phyloP scores from a whole-genome alignment of 306 rosid species.

The Malus sieversii region DNA sequence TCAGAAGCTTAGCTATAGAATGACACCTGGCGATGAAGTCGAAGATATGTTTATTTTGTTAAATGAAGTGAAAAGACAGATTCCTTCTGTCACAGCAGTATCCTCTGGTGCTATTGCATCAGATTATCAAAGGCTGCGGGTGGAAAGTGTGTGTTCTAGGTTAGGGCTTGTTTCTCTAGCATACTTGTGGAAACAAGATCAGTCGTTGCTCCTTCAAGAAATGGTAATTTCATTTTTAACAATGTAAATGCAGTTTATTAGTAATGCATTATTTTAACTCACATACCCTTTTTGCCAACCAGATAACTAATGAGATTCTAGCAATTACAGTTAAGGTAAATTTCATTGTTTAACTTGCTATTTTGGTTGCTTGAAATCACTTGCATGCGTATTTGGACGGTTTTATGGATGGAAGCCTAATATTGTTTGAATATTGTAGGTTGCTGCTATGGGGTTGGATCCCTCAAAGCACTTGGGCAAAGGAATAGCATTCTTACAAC shows the following conservation, averaged over 20 bases:
- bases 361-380: not conserved
- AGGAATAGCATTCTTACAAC: constrained; percentile 57
- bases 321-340: constrained; percentile 90
- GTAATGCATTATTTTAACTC: constrained; percentile 4
- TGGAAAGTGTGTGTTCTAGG: constrained; percentile 97
- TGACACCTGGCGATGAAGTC: constrained; percentile 89
- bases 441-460: constrained; percentile 94
- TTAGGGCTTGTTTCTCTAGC: constrained; percentile 98
- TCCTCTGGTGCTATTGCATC: constrained; percentile 99
- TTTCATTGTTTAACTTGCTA: constrained; percentile 1
- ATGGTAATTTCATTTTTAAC: constrained; percentile 56
- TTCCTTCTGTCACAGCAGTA: constrained; percentile 74
- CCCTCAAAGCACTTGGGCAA: constrained; percentile 92
- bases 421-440: constrained; percentile 45
- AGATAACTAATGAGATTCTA: constrained; percentile 71
- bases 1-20: constrained; percentile 74
- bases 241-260: constrained; percentile 1
- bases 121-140: constrained; percentile 92
- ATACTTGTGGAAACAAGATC: constrained; percentile 95
- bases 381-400: constrained; percentile 3
- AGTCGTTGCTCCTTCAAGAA: constrained; percentile 82
- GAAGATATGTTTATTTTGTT: constrained; percentile 87
- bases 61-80: constrained; percentile 77
- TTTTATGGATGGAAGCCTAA: constrained; percentile 13
- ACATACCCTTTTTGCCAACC: constrained; percentile 7